Percentiles rank a stretch among this genome's conserved stretches.
phyloP scores from a whole-genome alignment of 2,329 filamentous ascomycete species.

The Alternaria sp. region DNA sequence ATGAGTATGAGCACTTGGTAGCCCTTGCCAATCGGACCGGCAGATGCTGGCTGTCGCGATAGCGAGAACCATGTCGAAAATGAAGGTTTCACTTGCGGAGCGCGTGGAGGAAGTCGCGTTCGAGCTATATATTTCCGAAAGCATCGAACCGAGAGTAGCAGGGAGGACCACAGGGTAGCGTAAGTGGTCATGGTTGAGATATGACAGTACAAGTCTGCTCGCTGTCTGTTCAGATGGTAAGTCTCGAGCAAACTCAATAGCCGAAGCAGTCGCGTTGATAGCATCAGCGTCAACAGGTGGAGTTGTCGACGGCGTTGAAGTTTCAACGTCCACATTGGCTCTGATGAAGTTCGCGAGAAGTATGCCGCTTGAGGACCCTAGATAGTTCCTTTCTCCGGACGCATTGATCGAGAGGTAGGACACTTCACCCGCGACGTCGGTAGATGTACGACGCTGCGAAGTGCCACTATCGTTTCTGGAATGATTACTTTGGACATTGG shows the following conservation, averaged over 20 bases:
- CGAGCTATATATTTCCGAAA: not conserved
- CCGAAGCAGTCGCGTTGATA: not conserved
- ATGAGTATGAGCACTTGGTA: not conserved
- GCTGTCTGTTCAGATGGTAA: not conserved
- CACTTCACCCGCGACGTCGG: not conserved
- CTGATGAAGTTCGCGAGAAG: not conserved
- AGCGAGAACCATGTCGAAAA: not conserved
- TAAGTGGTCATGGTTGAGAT: not conserved
- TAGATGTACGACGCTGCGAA: not conserved
- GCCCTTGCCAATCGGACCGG: not conserved
- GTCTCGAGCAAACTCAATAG: not conserved
- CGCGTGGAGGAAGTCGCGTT: not conserved
- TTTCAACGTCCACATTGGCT: not conserved
- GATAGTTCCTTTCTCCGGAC: not conserved
- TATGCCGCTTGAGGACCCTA: not conserved
- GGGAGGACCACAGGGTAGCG: not conserved
- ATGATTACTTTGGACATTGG: not conserved
- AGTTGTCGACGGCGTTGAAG: not conserved
- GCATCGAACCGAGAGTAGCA: not conserved
- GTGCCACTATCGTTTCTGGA: not conserved
- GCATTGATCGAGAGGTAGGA: not conserved
- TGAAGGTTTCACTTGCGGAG: not conserved
- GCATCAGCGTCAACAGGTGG: not conserved
- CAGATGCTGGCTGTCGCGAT: not conserved
- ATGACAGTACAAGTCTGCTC: not conserved